Evolutionary conservation across 106 monocot species (phyloP), one percentile per base, ranked within the genome.

Genomic region (Apostasia shenzhenica): DNA sequence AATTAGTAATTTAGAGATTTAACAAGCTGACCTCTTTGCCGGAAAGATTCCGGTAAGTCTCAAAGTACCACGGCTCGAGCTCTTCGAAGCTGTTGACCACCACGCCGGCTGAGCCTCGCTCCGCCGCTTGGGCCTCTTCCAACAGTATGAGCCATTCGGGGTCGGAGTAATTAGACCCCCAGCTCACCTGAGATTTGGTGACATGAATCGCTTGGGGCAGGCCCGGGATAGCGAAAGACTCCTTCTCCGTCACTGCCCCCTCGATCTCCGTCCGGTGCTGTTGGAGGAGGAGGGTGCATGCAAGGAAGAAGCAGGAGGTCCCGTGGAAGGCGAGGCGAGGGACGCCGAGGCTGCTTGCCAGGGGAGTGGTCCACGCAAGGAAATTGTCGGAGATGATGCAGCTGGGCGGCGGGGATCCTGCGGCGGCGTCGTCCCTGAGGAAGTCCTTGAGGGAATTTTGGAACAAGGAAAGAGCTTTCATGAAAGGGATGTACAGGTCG

Each of bases 71-170:
- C 8, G 73, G 41, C 47, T 84, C 84, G 46, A 78, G 47, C 68
- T 84, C 84, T 13, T 63, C 45, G 74, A 84, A 84, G 63, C 80
- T 84, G 57, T 85, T 85, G 55, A 81, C 74, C 48, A 85, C 48
- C 42, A 51, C 59, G 26, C 85, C 85, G 37, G 63, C 47, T 41
- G 69, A 63, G 46, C 39, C 9, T 41, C 8, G n/a, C 41, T 70
- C 46, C 6, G 74, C 49, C 41, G 6, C 38, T 7, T 1, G 26
- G 11, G 14, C 4, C 9, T 50, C 47, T 3, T 45, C 1, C 1
- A 54, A 44, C 37, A n/a, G 43, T n/a, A 48, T 59, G 4, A 6
- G 1, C 8, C 69, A 59, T 2, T 8, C 40, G 3, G 41, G 41
- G 9, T 69, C 56, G 1, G 52, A 69, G 6, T 69, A 5, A n/a